These are phyloP conservation scores for Bonia amplexicaulis DNA, from an alignment of 176 grass and related monocot species.

Conservation along the genomic window DNA sequence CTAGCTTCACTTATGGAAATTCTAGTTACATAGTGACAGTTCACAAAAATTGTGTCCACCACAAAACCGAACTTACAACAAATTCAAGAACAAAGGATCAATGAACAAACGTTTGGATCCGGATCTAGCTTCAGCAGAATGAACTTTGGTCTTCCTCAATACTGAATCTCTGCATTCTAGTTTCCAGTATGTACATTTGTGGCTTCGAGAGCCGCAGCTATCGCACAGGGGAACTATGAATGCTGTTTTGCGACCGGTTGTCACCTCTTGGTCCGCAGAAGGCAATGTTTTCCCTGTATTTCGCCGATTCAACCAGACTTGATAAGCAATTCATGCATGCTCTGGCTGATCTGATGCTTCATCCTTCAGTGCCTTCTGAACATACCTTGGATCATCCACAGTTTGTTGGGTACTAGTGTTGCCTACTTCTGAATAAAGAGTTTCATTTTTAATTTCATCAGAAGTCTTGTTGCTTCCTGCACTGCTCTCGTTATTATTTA, in stretches of 20 bases:
- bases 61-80: slow-evolving; percentile 26
- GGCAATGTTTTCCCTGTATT: not conserved
- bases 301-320: not conserved
- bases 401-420: not conserved
- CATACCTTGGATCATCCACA: slow-evolving; percentile 24
- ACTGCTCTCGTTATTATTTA: slow-evolving; percentile 17
- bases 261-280: not conserved
- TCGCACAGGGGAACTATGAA: not conserved
- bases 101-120: slow-evolving; percentile 14
- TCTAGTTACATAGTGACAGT: slow-evolving; percentile 9
- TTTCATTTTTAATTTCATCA: slow-evolving; percentile 24
- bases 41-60: not conserved
- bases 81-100: slow-evolving; percentile 17
- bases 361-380: slow-evolving; percentile 1
- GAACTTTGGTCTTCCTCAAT: not conserved
- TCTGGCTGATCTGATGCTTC: slow-evolving; percentile 22
- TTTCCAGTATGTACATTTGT: slow-evolving; percentile 13
- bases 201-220: not conserved
- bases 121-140: slow-evolving; percentile 8
- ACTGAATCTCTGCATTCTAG: not conserved
- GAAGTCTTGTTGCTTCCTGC: slow-evolving; percentile 26
- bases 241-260: not conserved
- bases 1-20: not conserved
- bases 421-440: slow-evolving; percentile 30
- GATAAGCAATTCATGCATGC: not conserved